These are phyloP conservation scores for Capronia americana DNA, from an alignment of 2,329 filamentous ascomycete species.

Conservation along the genomic window DNA sequence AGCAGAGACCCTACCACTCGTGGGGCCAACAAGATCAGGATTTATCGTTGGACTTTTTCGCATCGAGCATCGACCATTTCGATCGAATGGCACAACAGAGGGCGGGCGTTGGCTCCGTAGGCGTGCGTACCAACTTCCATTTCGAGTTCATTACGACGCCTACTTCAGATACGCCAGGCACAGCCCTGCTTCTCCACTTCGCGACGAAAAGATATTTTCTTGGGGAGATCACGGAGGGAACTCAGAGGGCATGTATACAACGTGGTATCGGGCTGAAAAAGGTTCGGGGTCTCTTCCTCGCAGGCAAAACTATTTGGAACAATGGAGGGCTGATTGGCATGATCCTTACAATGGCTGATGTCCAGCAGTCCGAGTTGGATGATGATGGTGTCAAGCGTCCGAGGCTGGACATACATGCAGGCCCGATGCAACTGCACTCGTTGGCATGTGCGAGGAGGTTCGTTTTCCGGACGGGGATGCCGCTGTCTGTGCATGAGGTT, in stretches of 20 bases:
- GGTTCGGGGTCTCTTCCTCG: constrained; percentile 80
- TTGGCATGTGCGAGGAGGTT: constrained; percentile 84
- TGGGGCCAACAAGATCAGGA: background rate
- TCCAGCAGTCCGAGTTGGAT: constrained; percentile 50
- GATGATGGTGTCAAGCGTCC: constrained; percentile 33
- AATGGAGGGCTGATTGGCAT: constrained; percentile 84
- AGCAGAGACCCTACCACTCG: background rate
- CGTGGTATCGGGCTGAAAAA: constrained; percentile 69
- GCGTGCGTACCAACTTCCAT: constrained; percentile 61
- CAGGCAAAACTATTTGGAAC: constrained; percentile 78
- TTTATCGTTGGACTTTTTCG: background rate
- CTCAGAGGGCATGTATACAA: constrained; percentile 76
- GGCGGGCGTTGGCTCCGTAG: constrained; percentile 24
- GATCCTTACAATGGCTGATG: constrained; percentile 81
- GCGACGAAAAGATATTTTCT: constrained; percentile 84
- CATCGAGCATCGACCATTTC: background rate
- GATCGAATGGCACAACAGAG: constrained; percentile 22
- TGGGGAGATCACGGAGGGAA: constrained; percentile 81
- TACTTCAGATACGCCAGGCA: constrained; percentile 85
- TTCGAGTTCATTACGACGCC: constrained; percentile 81
- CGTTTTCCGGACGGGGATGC: constrained; percentile 82
- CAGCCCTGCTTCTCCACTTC: constrained; percentile 77
- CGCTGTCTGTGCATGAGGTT: constrained; percentile 71
- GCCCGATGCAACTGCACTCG: constrained; percentile 78
- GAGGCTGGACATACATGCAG: constrained; percentile 63